These are phyloP conservation scores for Mycena venus DNA, from an alignment of 768 basidiomycete species.

Conservation along the genomic window DNA sequence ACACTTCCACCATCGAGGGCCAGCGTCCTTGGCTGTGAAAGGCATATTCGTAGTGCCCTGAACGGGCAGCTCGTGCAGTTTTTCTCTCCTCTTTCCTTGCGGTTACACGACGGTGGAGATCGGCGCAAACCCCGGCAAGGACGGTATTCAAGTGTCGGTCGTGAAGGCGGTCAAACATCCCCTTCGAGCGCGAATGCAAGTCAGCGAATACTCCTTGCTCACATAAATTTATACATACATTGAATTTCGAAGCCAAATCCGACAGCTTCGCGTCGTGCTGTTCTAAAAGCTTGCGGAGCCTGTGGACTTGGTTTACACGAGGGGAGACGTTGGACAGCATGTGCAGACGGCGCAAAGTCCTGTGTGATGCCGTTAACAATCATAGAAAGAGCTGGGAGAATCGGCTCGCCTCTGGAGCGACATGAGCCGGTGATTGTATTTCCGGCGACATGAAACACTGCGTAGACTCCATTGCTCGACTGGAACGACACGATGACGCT, in stretches of 20 bases:
- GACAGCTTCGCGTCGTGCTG: slow-evolving; percentile 26
- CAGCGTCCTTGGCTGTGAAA: slow-evolving; percentile 3
- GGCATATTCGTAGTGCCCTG: background rate
- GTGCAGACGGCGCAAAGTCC: slow-evolving; percentile 28
- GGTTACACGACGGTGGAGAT: background rate
- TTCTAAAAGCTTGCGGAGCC: slow-evolving; percentile 14
- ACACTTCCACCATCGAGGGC: slow-evolving; percentile 16
- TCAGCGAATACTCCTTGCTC: background rate
- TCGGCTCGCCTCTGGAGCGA: slow-evolving; percentile 21
- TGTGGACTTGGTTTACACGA: slow-evolving; percentile 10
- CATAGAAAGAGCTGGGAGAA: background rate
- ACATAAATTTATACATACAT: slow-evolving; percentile 7
- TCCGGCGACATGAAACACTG: slow-evolving; percentile 19
- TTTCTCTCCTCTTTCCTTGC: slow-evolving; percentile 21
- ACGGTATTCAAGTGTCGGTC: slow-evolving; percentile 3
- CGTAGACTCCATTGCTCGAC: slow-evolving; percentile 21
- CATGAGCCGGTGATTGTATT: slow-evolving; percentile 21
- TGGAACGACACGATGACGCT: slow-evolving; percentile 7
- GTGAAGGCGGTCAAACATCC: slow-evolving; percentile 26
- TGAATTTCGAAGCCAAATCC: slow-evolving; percentile 31
- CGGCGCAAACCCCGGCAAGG: background rate
- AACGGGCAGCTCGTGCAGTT: slow-evolving; percentile 11
- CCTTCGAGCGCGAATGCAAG: background rate
- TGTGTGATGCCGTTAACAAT: background rate
- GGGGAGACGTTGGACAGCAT: slow-evolving; percentile 12